Conservation (phyloP, 306 rosid genomes). For the Quercus variabilis region DNA sequence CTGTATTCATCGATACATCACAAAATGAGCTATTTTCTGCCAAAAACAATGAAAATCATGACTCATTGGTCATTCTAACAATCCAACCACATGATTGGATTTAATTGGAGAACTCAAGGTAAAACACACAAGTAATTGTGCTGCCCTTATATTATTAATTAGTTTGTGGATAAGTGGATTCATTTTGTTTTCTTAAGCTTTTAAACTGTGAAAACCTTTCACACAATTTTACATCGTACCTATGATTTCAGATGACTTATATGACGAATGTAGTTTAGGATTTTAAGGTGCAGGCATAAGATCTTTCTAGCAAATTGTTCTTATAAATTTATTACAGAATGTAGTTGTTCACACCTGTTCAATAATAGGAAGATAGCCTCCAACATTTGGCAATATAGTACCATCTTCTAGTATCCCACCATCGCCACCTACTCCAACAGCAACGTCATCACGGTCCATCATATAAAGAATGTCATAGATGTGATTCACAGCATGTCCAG, state of each 20-base stretch:
- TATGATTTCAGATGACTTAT: background rate
- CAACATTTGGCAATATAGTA: conserved; percentile 76
- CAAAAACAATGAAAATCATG: no score
- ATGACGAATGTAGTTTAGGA: background rate
- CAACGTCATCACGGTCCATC: conserved; percentile 87
- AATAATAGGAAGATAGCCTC: conserved; percentile 86
- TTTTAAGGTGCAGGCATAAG: background rate
- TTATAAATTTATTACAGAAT: no score
- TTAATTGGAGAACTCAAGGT: no score
- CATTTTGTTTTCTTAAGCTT: background rate
- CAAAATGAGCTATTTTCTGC: no score
- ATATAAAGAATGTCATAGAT: conserved; percentile 81
- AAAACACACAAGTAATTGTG: no score
- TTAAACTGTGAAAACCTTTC: background rate
- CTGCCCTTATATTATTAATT: background rate
- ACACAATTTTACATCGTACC: background rate
- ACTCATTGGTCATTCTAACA: no score
- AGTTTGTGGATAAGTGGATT: background rate
- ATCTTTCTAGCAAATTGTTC: background rate
- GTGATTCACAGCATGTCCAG: conserved; percentile 92
- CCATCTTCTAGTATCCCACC: conserved; percentile 78
- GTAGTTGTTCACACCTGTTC: conserved; percentile 58
- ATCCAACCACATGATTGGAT: no score
- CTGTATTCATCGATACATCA: no score
- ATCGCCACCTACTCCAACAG: conserved; percentile 93